Conservation (phyloP, 2,329 filamentous ascomycete species). For the Proliferodiscus dingleyae region DNA sequence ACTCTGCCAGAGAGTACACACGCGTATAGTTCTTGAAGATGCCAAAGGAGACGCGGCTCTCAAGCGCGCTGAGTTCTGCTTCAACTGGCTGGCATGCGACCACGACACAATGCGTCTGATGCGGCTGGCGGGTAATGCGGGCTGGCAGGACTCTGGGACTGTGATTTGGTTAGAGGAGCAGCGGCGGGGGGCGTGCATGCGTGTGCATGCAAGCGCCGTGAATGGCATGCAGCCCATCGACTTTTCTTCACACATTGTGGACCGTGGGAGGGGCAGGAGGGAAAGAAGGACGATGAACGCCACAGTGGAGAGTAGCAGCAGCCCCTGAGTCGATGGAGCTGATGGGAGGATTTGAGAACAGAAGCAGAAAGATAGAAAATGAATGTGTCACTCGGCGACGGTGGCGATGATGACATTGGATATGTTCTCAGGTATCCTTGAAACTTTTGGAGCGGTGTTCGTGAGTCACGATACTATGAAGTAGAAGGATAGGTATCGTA, state of each 20-base stretch:
- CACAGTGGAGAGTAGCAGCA: too few relatives aligned
- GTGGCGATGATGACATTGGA: too few relatives aligned
- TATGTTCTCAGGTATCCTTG: too few relatives aligned
- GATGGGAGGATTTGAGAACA: too few relatives aligned
- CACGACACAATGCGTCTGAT: slow-evolving; percentile 4
- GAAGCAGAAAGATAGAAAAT: too few relatives aligned
- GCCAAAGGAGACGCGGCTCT: background rate
- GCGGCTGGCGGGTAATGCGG: background rate
- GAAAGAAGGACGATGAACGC: too few relatives aligned
- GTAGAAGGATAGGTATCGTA: too few relatives aligned
- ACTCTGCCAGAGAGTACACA: background rate
- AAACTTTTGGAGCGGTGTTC: too few relatives aligned
- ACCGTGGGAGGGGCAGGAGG: background rate
- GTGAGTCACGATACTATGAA: too few relatives aligned
- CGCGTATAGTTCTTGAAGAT: background rate
- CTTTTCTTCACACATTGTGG: background rate
- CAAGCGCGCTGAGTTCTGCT: background rate
- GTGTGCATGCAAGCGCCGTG: background rate
- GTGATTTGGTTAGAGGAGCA: background rate
- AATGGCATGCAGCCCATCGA: background rate
- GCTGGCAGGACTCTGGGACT: background rate
- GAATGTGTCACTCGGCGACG: too few relatives aligned
- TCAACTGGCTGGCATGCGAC: slow-evolving; percentile 2
- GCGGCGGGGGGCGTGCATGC: slow-evolving; percentile 3
- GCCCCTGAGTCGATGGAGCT: too few relatives aligned